Evolutionary conservation across 2,329 filamentous ascomycete species (phyloP).

Genomic region (Aspergillus japonicus): DNA sequence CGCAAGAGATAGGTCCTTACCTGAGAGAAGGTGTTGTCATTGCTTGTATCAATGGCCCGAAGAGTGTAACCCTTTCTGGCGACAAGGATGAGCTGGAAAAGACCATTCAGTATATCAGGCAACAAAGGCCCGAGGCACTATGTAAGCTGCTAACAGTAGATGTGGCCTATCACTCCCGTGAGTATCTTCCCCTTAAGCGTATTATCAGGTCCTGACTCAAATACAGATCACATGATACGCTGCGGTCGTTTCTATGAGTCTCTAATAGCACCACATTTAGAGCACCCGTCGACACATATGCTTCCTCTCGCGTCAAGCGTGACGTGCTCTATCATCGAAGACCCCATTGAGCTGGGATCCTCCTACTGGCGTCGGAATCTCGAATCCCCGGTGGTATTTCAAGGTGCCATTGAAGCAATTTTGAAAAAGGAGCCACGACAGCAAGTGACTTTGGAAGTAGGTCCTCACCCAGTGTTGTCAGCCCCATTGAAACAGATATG

Average conservation of each 20-base stretch:
- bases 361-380: slow-evolving; percentile 18
- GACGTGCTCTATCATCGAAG: background rate
- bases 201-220: background rate
- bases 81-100: slow-evolving; percentile 7
- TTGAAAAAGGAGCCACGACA: slow-evolving; percentile 7
- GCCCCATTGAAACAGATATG: slow-evolving; percentile 29
- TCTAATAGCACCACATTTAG: background rate
- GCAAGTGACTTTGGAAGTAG: slow-evolving; percentile 30
- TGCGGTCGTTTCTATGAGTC: background rate
- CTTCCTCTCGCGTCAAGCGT: slow-evolving; percentile 9
- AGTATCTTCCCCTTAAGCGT: background rate
- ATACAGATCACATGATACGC: slow-evolving; percentile 7
- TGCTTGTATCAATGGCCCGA: slow-evolving; percentile 19
- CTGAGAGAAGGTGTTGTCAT: slow-evolving; percentile 11
- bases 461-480: slow-evolving; percentile 37
- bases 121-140: slow-evolving; percentile 2
- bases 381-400: slow-evolving; percentile 23
- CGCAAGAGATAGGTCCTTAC: slow-evolving; percentile 3
- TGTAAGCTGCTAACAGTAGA: slow-evolving; percentile 13
- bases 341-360: background rate
- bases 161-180: slow-evolving; percentile 20
- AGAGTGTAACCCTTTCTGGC: slow-evolving; percentile 18
- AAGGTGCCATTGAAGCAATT: slow-evolving; percentile 10
- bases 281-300: background rate
- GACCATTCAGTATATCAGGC: slow-evolving; percentile 5